Conservation (phyloP, 2,329 filamentous ascomycete genomes). For the Curvularia verruculosa region DNA sequence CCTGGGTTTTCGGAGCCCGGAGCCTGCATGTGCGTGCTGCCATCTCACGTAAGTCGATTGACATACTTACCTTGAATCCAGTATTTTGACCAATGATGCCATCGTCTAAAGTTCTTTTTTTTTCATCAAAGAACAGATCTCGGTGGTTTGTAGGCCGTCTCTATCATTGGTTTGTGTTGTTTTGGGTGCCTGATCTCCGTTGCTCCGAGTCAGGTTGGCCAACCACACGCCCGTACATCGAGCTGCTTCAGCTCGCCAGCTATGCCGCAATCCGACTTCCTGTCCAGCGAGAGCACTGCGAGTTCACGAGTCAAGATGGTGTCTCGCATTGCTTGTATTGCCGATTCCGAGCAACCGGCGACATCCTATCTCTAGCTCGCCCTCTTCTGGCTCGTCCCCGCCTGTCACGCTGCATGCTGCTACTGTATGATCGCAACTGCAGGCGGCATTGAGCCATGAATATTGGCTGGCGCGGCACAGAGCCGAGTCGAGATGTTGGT, state of each 20-base stretch:
- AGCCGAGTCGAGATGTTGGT: slow-evolving; percentile 17
- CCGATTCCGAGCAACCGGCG: slow-evolving; percentile 6
- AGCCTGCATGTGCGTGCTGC: slow-evolving; percentile 12
- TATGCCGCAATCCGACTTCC: slow-evolving; percentile 25
- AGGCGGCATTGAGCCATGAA: slow-evolving; percentile 11
- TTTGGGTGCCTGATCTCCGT: slow-evolving; percentile 8
- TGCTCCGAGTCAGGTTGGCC: slow-evolving; percentile 10
- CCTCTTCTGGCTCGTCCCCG: slow-evolving; percentile 6
- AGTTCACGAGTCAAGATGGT: slow-evolving; percentile 13
- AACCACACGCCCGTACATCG: neutral
- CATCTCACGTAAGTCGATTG: slow-evolving; percentile 1
- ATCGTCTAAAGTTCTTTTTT: neutral
- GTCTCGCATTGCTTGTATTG: slow-evolving; percentile 15
- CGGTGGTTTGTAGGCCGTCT: neutral
- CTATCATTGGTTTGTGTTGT: neutral
- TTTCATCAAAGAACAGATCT: neutral
- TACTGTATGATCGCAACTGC: slow-evolving; percentile 16
- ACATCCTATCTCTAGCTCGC: slow-evolving; percentile 19
- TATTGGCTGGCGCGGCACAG: slow-evolving; percentile 17
- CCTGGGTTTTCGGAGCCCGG: slow-evolving; percentile 14
- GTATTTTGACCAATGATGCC: neutral
- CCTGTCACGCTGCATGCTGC: slow-evolving; percentile 18
- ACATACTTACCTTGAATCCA: neutral
- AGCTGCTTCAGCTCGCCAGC: slow-evolving; percentile 3
- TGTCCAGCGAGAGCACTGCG: slow-evolving; percentile 13